Percentiles rank a stretch among this genome's conserved stretches.
These are phyloP conservation scores for Phaeotremella skinneri DNA, from an alignment of 768 basidiomycete genomes.

Conservation along the genomic window DNA sequence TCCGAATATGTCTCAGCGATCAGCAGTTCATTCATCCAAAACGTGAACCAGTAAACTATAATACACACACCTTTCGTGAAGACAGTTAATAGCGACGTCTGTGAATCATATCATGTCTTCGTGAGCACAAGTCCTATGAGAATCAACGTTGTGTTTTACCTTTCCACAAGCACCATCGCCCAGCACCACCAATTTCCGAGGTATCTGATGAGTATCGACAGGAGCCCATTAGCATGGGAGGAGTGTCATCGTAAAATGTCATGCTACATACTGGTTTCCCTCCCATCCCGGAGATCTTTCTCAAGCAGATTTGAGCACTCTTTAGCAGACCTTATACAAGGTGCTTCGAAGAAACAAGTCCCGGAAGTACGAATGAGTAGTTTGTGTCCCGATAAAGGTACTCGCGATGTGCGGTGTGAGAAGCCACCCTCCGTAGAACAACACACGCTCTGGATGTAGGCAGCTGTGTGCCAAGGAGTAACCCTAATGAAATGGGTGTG, in stretches of 20 bases:
- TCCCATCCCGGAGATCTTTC: slow-evolving; percentile 10
- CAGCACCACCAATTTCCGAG: slow-evolving; percentile 78
- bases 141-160: slow-evolving; percentile 21
- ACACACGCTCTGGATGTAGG: no score
- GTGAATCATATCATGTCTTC: neutral
- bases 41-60: slow-evolving; percentile 12
- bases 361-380: no score
- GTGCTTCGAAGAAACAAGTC: no score
- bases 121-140: slow-evolving; percentile 12
- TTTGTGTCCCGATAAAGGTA: no score
- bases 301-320: no score
- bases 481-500: no score
- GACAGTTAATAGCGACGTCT: slow-evolving; percentile 47
- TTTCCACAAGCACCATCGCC: slow-evolving; percentile 92
- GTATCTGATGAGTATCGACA: slow-evolving; percentile 21
- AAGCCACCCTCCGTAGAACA: no score
- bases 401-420: no score
- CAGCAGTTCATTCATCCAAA: slow-evolving; percentile 77
- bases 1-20: slow-evolving; percentile 67
- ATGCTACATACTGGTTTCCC: slow-evolving; percentile 19
- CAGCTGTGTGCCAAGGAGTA: no score
- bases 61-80: slow-evolving; percentile 47
- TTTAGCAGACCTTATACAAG: no score
- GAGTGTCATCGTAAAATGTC: neutral
- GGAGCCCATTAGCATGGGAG: neutral